Base-by-base conservation (phyloP, 768 basidiomycete species). In the Termitomyces heimii region DNA sequence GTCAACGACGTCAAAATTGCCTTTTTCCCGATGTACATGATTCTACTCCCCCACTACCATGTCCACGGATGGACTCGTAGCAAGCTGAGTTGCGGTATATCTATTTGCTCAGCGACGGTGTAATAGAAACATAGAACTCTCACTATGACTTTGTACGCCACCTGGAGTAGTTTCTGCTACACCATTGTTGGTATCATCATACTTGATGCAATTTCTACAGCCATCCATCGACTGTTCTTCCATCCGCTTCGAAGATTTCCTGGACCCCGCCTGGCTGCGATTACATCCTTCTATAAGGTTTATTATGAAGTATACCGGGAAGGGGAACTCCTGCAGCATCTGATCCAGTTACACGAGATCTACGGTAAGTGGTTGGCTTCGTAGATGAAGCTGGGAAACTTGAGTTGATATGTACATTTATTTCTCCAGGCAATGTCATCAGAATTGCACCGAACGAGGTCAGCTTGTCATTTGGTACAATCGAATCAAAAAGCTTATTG, bases 381-480 rank as follows among this genome's bases (percentile, higher is more conserved):
- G 26, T 7, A 47, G 6, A 18, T 39, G 28, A 31, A 40, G 16
- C 42, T 3, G 26, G 18, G 26, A 39, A 34, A 58, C 12, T n/a
- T 44, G n/a, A n/a, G n/a, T n/a, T n/a, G 22, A 56, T 9, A 39
- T 39, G 6, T 16, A 40, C 24, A 42, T 46, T 20, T 16, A n/a
- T 32, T 22, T 6, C 20, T 52, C 16, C 53, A 77, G 75, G 75
- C 8, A 62, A 69, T n/a, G 70, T 75, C 14, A 64, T 77, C 24
- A 68, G 75, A 50, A 70, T 74, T 59, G 73, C 68, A 8, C 75
- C 75, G 13, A 75, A 76, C 55, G 72, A 75, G 60, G 74, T 74
- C 50, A 39, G 28, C 12, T 28, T 22, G 29, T 22, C 18, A 18
- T 16, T 43, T 8, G 7, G 20, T 56, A 49, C 26, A 18, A 24